Conservation (phyloP, 495 filamentous ascomycete genomes). For the Aspergillus diversus region DNA sequence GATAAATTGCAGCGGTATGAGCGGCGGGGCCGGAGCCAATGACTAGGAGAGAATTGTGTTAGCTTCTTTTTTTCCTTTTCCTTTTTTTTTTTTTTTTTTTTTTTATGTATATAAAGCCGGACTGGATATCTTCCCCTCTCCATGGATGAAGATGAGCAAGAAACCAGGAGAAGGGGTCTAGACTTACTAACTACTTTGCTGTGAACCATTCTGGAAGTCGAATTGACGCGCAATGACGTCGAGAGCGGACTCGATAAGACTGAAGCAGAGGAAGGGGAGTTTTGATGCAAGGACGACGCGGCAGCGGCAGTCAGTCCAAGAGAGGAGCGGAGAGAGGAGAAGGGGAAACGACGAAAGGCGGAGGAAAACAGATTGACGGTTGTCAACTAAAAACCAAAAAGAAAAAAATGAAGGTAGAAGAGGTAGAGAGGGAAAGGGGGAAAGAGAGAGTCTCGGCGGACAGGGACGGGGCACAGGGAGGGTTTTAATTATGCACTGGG, state of each 20-base stretch:
- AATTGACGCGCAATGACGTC: slow-evolving; percentile 50
- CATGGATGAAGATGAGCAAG: not conserved
- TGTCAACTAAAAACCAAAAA: slow-evolving; percentile 10
- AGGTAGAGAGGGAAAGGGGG: slow-evolving; percentile 6
- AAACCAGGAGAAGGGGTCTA: not conserved
- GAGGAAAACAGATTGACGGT: slow-evolving; percentile 85
- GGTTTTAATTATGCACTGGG: slow-evolving; percentile 22
- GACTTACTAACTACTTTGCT: slow-evolving; percentile 77
- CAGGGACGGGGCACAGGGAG: slow-evolving; percentile 19
- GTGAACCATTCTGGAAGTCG: slow-evolving; percentile 66
- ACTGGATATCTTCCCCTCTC: not conserved
- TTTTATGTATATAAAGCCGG: not conserved
- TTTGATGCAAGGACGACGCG: slow-evolving; percentile 65
- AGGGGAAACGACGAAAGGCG: slow-evolving; percentile 64
- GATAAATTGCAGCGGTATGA: slow-evolving; percentile 96
- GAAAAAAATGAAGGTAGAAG: slow-evolving; percentile 8
- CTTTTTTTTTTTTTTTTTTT: slow-evolving; percentile 5
- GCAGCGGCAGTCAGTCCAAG: slow-evolving; percentile 63
- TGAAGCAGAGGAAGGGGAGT: slow-evolving; percentile 48
- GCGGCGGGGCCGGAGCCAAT: slow-evolving; percentile 95
- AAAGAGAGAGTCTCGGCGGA: not conserved
- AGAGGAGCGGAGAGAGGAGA: slow-evolving; percentile 63
- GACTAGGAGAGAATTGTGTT: slow-evolving; percentile 43
- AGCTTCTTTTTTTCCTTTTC: slow-evolving; percentile 16
- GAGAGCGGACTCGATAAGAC: slow-evolving; percentile 39